Conservation (phyloP, 495 filamentous ascomycete species). For the Lindgomyces ingoldianus region DNA sequence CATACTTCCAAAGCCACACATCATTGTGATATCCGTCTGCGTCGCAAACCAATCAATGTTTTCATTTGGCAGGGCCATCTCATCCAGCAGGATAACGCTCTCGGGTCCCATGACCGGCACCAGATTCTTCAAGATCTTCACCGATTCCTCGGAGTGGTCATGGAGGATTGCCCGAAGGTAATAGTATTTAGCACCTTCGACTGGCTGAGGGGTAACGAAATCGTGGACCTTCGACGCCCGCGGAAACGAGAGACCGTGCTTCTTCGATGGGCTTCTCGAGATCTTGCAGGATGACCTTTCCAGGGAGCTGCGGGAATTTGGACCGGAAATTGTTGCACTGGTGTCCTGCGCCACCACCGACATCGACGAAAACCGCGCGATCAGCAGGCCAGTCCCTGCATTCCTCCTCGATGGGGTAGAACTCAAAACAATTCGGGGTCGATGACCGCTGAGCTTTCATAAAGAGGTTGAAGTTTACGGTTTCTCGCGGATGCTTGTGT, state of each 20-base stretch:
- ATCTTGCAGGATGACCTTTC: constrained; percentile 5
- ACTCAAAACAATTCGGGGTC: background rate
- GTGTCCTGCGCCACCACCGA: constrained; percentile 10
- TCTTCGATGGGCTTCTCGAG: background rate
- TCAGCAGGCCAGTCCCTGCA: background rate
- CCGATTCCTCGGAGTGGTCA: constrained; percentile 49
- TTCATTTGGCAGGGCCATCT: constrained; percentile 48
- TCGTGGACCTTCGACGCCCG: constrained; percentile 4
- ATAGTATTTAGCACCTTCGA: constrained; percentile 47
- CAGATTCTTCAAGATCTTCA: constrained; percentile 46
- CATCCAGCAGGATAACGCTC: constrained; percentile 51
- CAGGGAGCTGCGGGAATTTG: background rate
- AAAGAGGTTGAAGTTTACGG: constrained; percentile 9
- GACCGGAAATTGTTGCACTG: background rate
- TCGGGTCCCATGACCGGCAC: constrained; percentile 44
- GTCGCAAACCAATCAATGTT: constrained; percentile 5
- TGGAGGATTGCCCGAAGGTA: constrained; percentile 54
- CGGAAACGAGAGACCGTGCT: background rate
- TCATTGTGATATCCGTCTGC: constrained; percentile 19
- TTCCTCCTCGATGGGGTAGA: background rate
- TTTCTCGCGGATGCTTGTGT: background rate
- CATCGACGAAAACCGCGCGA: constrained; percentile 4
- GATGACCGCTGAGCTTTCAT: background rate
- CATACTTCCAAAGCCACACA: background rate
- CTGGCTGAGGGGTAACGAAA: background rate